Evolutionary conservation across 768 basidiomycete species (phyloP).

Genomic region (Panellus pusillus): DNA sequence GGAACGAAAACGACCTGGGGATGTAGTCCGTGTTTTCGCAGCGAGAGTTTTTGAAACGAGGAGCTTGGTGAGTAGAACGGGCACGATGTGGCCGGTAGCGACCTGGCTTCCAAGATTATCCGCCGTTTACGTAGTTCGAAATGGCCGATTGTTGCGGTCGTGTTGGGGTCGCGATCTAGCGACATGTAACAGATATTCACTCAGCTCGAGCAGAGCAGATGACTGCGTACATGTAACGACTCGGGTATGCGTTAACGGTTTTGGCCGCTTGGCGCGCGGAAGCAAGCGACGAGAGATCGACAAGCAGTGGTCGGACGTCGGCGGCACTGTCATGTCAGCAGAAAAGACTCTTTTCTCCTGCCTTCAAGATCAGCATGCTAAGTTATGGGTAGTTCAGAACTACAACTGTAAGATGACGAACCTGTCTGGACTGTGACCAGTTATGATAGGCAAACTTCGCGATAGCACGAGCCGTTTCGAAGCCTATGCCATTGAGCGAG

Average conservation of each 20-base stretch:
- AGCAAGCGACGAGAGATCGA: constrained; percentile 9
- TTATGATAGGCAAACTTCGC: constrained; percentile 1
- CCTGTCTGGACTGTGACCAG: not conserved
- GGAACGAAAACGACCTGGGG: constrained; percentile 3
- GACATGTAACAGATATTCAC: too few relatives aligned
- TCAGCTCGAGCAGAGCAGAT: not conserved
- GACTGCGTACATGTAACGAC: constrained; percentile 1
- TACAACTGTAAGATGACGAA: not conserved
- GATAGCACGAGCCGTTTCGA: not conserved
- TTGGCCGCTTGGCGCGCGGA: constrained; percentile 1
- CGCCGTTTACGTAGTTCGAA: constrained; percentile 1
- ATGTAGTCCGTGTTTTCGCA: not conserved
- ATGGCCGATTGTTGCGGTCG: not conserved
- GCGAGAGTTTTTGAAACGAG: not conserved
- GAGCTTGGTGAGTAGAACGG: constrained; percentile 3
- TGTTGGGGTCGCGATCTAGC: constrained; percentile 3
- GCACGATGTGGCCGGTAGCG: not conserved
- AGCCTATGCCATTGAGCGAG: not conserved
- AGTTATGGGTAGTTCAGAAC: not conserved
- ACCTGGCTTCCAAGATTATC: constrained; percentile 2
- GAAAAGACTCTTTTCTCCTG: too few relatives aligned
- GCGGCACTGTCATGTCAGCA: too few relatives aligned
- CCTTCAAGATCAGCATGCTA: too few relatives aligned
- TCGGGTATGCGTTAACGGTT: constrained; percentile 8
- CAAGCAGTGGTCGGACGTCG: not conserved